Percentiles rank a stretch among this genome's conserved stretches.
phyloP scores from a whole-genome alignment of 257 asterid genomes.

The Nicotiana otophora region DNA sequence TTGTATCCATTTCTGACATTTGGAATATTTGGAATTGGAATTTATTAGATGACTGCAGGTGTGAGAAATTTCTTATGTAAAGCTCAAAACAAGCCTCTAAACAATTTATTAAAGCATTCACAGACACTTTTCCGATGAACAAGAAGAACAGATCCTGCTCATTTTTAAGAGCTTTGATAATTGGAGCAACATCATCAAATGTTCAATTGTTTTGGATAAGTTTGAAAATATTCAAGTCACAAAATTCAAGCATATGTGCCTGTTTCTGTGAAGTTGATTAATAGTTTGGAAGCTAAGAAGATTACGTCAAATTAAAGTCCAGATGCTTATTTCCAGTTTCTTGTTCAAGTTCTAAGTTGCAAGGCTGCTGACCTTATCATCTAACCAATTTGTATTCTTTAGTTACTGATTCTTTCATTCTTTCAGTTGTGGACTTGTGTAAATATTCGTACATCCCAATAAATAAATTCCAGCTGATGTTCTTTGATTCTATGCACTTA shows the following conservation, averaged over 20 bases:
- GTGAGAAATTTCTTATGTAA: conserved; percentile 41
- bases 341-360: neutral
- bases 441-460: neutral
- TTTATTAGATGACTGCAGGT: conserved; percentile 42
- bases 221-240: neutral
- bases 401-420: neutral
- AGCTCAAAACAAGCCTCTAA: conserved; percentile 45
- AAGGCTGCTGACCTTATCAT: neutral
- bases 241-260: neutral
- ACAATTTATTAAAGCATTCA: conserved; percentile 46
- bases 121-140: conserved; percentile 43
- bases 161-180: neutral
- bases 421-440: neutral
- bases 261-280: neutral
- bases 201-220: neutral
- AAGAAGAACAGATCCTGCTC: neutral
- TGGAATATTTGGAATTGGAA: neutral
- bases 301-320: neutral
- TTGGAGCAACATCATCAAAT: neutral
- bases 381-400: neutral
- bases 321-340: neutral
- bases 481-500: neutral
- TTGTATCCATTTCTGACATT: neutral
- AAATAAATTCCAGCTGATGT: conserved; percentile 1
- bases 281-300: neutral